Percentiles rank a stretch among this genome's conserved stretches.
phyloP scores from a whole-genome alignment of 2,329 filamentous ascomycete species.

The Escovopsis sp. region DNA sequence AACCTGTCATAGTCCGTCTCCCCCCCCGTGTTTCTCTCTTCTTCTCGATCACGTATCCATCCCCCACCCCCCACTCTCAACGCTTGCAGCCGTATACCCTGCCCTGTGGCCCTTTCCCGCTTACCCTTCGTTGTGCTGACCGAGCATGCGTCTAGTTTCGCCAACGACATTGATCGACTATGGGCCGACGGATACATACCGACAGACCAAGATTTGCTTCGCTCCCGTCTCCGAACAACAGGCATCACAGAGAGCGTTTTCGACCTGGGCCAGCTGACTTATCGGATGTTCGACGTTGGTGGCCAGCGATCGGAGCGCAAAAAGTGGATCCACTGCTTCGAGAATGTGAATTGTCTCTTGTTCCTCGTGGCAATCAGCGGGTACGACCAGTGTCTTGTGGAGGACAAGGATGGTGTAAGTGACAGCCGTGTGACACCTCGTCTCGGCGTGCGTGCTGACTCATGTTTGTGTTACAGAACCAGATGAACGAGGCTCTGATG shows the following conservation, averaged over 20 bases:
- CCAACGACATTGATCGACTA: conserved; percentile 59
- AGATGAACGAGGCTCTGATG: conserved; percentile 85
- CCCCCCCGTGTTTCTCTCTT: background rate
- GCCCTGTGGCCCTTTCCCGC: no score
- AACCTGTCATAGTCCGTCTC: conserved; percentile 74
- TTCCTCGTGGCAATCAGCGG: conserved; percentile 93
- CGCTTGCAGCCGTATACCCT: no score
- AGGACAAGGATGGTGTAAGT: conserved; percentile 87
- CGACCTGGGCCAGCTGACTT: conserved; percentile 86
- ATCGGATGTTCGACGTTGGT: conserved; percentile 95
- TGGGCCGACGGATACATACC: conserved; percentile 70
- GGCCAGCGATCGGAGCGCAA: conserved; percentile 91
- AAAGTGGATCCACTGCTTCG: conserved; percentile 99
- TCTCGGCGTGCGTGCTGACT: conserved; percentile 6
- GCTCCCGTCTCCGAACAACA: conserved; percentile 93
- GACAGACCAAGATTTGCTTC: conserved; percentile 85
- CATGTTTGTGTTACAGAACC: conserved; percentile 40
- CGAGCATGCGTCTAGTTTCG: conserved; percentile 46
- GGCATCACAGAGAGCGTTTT: conserved; percentile 96
- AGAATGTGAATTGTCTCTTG: conserved; percentile 80
- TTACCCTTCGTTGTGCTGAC: no score
- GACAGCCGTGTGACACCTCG: background rate
- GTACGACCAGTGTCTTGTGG: conserved; percentile 90
- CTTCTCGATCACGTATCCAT: background rate
- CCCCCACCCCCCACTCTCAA: no score